Evolutionary conservation across 148 eudicot genomes (phyloP).

Genomic region (Chenopodium quinoa): DNA sequence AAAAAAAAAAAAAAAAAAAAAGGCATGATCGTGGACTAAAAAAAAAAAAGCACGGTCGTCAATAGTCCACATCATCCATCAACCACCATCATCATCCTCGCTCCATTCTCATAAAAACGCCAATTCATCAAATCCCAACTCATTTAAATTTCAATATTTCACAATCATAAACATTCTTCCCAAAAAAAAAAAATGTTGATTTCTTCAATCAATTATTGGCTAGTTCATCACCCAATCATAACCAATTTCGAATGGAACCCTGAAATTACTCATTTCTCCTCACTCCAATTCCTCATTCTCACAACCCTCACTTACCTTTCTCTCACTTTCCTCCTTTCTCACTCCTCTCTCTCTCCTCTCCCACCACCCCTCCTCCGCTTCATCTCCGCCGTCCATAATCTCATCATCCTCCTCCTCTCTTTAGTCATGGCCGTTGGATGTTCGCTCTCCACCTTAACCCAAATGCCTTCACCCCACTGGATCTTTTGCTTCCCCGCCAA

Average conservation of each 20-base stretch:
- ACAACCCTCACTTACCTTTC: conserved; percentile 55
- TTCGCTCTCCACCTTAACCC: conserved; percentile 59
- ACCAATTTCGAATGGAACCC: conserved; percentile 47
- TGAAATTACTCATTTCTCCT: conserved; percentile 38
- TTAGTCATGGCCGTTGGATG: conserved; percentile 52
- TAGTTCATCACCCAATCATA: conserved; percentile 62
- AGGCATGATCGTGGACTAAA: not conserved
- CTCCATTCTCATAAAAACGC: not conserved
- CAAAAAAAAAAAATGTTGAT: not conserved
- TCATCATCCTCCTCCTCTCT: conserved; percentile 73
- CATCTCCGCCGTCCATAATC: conserved; percentile 52
- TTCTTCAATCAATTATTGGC: conserved; percentile 26
- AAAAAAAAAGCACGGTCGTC: not conserved
- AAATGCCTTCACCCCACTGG: conserved; percentile 33
- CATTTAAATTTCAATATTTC: too few species aligned
- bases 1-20: too few species aligned
- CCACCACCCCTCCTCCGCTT: conserved; percentile 47
- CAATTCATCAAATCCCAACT: not conserved
- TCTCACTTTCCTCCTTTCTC: conserved; percentile 47
- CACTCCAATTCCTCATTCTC: conserved; percentile 45
- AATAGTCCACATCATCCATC: not conserved
- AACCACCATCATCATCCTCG: not conserved
- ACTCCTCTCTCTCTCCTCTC: conserved; percentile 28
- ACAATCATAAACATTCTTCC: not conserved
- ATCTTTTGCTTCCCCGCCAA: conserved; percentile 70